Conservation (phyloP, 1,139 yeast genomes). For the Yamadazyma sp. region DNA sequence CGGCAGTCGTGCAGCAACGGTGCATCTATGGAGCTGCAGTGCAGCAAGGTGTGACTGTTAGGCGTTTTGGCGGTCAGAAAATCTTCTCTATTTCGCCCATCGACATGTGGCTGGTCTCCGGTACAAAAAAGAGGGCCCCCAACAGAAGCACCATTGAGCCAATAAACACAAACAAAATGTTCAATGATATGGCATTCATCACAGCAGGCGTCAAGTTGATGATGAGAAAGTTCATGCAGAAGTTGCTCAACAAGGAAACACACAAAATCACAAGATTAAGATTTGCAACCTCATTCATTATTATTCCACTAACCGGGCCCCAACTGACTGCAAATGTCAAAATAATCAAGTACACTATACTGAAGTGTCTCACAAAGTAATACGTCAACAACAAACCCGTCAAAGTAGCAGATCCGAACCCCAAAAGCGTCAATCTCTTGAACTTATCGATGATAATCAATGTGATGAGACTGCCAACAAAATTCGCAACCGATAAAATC, state of each 20-base stretch:
- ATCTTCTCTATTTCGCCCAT: conserved; percentile 7
- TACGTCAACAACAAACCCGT: conserved; percentile 4
- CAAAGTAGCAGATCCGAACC: conserved; percentile 9
- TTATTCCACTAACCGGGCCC: conserved; percentile 35
- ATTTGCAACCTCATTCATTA: conserved; percentile 24
- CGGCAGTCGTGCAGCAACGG: too few relatives aligned
- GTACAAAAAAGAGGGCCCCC: conserved; percentile 14
- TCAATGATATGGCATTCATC: conserved; percentile 16
- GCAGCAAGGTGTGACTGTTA: too few relatives aligned
- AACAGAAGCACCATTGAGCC: conserved; percentile 19
- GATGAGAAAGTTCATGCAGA: conserved; percentile 27
- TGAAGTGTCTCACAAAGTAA: conserved; percentile 11
- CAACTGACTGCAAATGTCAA: conserved; percentile 29
- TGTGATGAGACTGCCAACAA: conserved; percentile 12
- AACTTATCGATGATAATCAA: conserved; percentile 8
- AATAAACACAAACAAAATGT: conserved; percentile 19
- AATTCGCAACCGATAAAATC: conserved; percentile 12
- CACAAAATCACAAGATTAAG: conserved; percentile 23
- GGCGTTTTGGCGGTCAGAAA: background rate
- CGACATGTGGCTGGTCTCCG: conserved; percentile 14
- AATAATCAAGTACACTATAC: conserved; percentile 17
- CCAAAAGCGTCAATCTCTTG: conserved; percentile 9
- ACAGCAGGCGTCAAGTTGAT: conserved; percentile 24
- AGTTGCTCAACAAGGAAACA: conserved; percentile 23
- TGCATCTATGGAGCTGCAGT: too few relatives aligned